Percentiles rank a stretch among this genome's conserved stretches.
These are phyloP conservation scores for Chalaropsis ovoidea DNA, from an alignment of 2,329 filamentous ascomycete genomes.

Conservation along the genomic window DNA sequence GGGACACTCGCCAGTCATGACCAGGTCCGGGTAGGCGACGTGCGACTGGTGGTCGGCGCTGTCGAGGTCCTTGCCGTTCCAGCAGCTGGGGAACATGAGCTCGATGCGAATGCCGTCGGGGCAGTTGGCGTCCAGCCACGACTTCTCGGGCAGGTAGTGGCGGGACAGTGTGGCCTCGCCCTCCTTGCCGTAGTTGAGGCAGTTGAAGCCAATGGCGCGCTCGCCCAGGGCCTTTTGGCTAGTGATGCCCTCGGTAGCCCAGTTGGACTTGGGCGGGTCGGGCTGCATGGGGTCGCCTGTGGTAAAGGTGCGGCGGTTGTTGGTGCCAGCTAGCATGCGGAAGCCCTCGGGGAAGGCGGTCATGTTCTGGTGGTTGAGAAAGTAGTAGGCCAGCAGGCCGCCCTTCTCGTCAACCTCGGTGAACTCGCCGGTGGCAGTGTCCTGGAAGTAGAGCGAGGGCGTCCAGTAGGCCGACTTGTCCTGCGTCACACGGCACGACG, in stretches of 20 bases:
- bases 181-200: conserved; percentile 62
- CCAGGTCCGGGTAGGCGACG: conserved; percentile 66
- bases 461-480: conserved; percentile 88
- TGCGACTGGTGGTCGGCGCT: conserved; percentile 51
- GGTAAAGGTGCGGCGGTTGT: conserved; percentile 56
- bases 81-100: conserved; percentile 82
- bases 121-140: conserved; percentile 70
- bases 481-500: conserved; percentile 67
- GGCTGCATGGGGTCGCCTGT: conserved; percentile 55
- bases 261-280: conserved; percentile 57
- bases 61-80: conserved; percentile 59
- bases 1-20: conserved; percentile 70
- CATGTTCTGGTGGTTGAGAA: conserved; percentile 56
- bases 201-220: conserved; percentile 90
- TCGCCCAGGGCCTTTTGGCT: conserved; percentile 59
- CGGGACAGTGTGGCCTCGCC: conserved; percentile 69
- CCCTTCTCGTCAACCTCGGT: conserved; percentile 64
- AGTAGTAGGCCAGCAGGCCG: conserved; percentile 85
- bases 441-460: conserved; percentile 66
- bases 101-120: conserved; percentile 71
- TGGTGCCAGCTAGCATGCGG: conserved; percentile 71
- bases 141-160: conserved; percentile 71
- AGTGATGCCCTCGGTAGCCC: conserved; percentile 54
- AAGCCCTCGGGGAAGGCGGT: conserved; percentile 67
- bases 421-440: conserved; percentile 51